Base-by-base conservation (phyloP, 2,329 filamentous ascomycete species). In the Paracoccidioides lutzii region DNA sequence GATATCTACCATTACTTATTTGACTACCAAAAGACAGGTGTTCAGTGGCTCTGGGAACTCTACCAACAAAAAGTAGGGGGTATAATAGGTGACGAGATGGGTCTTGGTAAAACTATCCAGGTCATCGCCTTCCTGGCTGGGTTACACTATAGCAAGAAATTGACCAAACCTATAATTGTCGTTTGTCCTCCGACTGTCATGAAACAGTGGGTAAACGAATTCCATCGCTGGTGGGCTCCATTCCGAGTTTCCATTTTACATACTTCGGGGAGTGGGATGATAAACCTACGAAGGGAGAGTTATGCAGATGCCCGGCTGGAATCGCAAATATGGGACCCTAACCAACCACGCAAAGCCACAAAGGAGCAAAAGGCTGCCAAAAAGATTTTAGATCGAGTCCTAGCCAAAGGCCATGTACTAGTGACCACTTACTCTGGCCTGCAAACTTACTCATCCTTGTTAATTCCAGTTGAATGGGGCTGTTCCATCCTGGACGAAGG, bases 181-280 rank as follows among this genome's bases (percentile, higher is more conserved):
- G 90, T 98, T 3, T 90, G 90, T 52, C 93, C 93, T 1, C 91
- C 91, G 3, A 98, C 93, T 0, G 86, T 98, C 30, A 84, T 98
- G 74, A 87, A 89, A 59, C 93, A 98, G 68, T 98, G 93, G 93
- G 93, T 96, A 10, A 95, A 94, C 60, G 93, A 98, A 66, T 97
- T 98, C 63, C 94, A 98, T 71, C 83, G 85, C 10, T 98, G 94
- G 94, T 98, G 94, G 94, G 93, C 93, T n/a, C 85, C 93, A n/a
- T 76, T 98, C 37, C 82, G 94, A 44, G 93, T 98, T 4, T 95
- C 90, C 0, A 97, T 98, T 59, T 70, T 98, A 51, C 93, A 98
- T 67, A 89, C 89, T 0, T 96, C 93, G 4, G 93, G 93, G 2
- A 97, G 90, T 68, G 94, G 93, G 15, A 97, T 98, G 91, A 75